Evolutionary conservation across 345 rosid species (phyloP).

Genomic region (Rubroshorea leprosula): DNA sequence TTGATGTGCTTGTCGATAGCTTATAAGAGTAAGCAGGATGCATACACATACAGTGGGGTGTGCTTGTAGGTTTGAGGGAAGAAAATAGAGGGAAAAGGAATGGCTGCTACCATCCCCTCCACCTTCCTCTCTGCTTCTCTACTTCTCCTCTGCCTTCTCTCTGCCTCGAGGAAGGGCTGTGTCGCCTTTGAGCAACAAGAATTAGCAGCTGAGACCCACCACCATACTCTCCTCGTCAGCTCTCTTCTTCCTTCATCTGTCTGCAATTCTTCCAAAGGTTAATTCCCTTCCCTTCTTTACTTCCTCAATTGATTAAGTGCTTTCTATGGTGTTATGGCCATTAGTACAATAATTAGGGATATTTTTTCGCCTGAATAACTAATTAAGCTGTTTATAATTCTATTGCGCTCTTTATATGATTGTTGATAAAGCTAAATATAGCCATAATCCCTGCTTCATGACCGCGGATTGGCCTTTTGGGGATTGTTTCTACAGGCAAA

Average conservation of each 20-base stretch:
- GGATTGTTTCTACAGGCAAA: too few relatives aligned
- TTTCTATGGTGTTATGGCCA: too few relatives aligned
- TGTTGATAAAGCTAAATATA: too few relatives aligned
- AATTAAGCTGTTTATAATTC: too few relatives aligned
- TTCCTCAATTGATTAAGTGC: background rate
- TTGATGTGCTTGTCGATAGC: background rate
- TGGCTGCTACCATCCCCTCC: constrained; percentile 14
- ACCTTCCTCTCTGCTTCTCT: constrained; percentile 19
- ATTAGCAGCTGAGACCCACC: constrained; percentile 12
- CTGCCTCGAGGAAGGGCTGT: constrained; percentile 12
- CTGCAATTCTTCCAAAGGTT: constrained; percentile 53
- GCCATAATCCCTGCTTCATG: too few relatives aligned
- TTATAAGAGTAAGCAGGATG: background rate
- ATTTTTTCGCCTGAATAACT: too few relatives aligned
- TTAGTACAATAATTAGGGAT: too few relatives aligned
- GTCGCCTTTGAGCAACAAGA: constrained; percentile 30
- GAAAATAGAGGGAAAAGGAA: background rate
- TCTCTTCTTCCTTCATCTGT: constrained; percentile 50
- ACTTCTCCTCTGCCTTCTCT: constrained; percentile 21
- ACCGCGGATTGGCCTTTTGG: too few relatives aligned
- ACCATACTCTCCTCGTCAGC: constrained; percentile 32
- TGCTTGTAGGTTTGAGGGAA: background rate
- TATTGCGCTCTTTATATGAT: too few relatives aligned
- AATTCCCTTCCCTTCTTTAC: background rate
- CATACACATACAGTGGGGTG: background rate